Conservation (phyloP, 2,329 filamentous ascomycete species). For the Aureobasidium pullulans region DNA sequence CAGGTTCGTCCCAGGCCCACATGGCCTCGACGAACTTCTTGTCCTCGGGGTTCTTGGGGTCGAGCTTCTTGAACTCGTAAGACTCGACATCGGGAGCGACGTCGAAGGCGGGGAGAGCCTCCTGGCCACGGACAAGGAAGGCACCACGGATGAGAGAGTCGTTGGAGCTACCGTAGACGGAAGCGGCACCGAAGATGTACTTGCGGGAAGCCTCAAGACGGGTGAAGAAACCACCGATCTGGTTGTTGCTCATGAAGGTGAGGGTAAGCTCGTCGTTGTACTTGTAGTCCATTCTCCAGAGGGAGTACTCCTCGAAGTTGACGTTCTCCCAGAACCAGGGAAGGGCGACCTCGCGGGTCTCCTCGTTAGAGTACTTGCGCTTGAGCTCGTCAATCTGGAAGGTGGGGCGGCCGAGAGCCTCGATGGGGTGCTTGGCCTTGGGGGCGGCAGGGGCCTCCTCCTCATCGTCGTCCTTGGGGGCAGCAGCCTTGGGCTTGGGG, state of each 20-base stretch:
- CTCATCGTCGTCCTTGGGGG: conserved; percentile 50
- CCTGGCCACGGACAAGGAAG: conserved; percentile 90
- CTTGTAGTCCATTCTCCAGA: conserved; percentile 95
- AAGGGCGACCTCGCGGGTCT: conserved; percentile 71
- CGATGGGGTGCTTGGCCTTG: conserved; percentile 96
- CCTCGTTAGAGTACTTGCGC: conserved; percentile 96
- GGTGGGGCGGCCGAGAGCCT: conserved; percentile 70
- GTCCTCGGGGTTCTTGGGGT: conserved; percentile 78
- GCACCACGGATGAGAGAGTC: conserved; percentile 87
- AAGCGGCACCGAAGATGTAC: conserved; percentile 87
- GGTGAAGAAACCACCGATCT: conserved; percentile 94
- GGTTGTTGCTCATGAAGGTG: conserved; percentile 98
- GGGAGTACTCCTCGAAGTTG: conserved; percentile 89
- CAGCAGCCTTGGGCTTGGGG: conserved; percentile 46
- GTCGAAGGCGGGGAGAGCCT: conserved; percentile 79
- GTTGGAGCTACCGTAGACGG: conserved; percentile 84
- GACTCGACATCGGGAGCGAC: conserved; percentile 96
- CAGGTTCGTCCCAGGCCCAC: conserved; percentile 89
- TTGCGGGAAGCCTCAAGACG: conserved; percentile 97
- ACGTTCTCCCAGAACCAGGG: conserved; percentile 98
- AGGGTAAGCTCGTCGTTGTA: conserved; percentile 97
- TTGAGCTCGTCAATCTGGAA: conserved; percentile 95
- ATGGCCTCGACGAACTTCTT: conserved; percentile 74
- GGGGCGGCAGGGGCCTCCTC: conserved; percentile 56
- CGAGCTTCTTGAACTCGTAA: conserved; percentile 95